Evolutionary conservation across 805 yeast genomes (phyloP), one percentile per base, ranked within the genome.

Genomic region (Kodamaea hsintzibuensis): DNA sequence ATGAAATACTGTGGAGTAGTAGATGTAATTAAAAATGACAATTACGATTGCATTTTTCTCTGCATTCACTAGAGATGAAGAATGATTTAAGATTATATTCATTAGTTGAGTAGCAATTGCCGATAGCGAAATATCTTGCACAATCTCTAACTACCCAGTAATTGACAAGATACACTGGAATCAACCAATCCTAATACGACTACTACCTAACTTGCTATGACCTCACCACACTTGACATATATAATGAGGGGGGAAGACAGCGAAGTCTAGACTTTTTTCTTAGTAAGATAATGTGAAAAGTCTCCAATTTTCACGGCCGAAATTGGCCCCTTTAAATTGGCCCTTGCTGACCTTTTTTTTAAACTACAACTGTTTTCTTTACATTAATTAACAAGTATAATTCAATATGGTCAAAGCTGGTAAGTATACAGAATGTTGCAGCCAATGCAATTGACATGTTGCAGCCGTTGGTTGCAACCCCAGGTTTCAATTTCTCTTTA

Each of bases 361-460:
- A 14, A 48, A 14, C 42, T 22, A 4, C 42, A 40, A 40, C 44
- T 40, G 44, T 38, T 45, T 44, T 50, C 49, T 25, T 27, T 42
- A 25, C 47, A 49, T 19, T 16, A 18, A 7, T 12, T 16, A 35
- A 17, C 38, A 33, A 27, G 19, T 10, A 38, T 3, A 45, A 52
- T 49, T 58, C 57, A 78, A 65, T 69, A 82, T 82, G 86, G 86
- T 82, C 60, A 82, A 82, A 74, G 86, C 86, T 68, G 85, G 86
- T 82, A 80, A 62, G 85, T 81, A 53, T 14, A 16, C 25, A 16
- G 25, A 40, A 40, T 40, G 25, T 16, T 12, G 44, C 33, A 13
- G 50, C 39, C 17, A 37, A 47, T 22, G 47, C 25, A 22, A 22
- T 22, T 22, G 25, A 22, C 25, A 22, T 22, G 35, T 18, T n/a